Percentiles rank a stretch among this genome's conserved stretches.
phyloP scores from a whole-genome alignment of 2,329 filamentous ascomycete species.

The Bertia moriformis region DNA sequence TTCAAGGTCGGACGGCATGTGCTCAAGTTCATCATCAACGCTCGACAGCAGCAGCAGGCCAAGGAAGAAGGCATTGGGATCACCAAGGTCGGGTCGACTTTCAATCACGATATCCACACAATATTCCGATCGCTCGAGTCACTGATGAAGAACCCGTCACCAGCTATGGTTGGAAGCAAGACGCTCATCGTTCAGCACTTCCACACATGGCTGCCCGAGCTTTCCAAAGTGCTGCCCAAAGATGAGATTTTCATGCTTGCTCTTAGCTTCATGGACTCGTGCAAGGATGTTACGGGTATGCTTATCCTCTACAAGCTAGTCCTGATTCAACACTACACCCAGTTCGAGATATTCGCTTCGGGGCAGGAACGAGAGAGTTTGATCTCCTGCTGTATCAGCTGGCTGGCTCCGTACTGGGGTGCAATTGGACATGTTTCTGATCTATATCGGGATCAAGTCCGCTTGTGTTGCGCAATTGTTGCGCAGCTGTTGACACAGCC shows the following conservation, averaged over 20 bases:
- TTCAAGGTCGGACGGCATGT: slow-evolving; percentile 92
- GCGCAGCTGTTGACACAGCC: slow-evolving; percentile 71
- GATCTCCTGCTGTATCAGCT: slow-evolving; percentile 69
- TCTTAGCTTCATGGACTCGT: slow-evolving; percentile 87
- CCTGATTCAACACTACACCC: slow-evolving; percentile 80
- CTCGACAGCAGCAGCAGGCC: slow-evolving; percentile 69
- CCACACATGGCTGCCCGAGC: slow-evolving; percentile 90
- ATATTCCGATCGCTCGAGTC: slow-evolving; percentile 83
- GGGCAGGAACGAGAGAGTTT: slow-evolving; percentile 61
- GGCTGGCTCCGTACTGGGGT: slow-evolving; percentile 92
- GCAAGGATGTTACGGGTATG: slow-evolving; percentile 74
- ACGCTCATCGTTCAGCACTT: slow-evolving; percentile 92
- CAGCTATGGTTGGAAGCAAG: slow-evolving; percentile 82
- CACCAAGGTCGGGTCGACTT: slow-evolving; percentile 55
- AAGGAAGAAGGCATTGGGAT: slow-evolving; percentile 82
- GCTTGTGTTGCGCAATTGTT: slow-evolving; percentile 82
- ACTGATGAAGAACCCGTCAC: slow-evolving; percentile 76
- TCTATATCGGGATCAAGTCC: slow-evolving; percentile 84
- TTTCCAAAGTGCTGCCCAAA: slow-evolving; percentile 59
- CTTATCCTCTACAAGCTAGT: slow-evolving; percentile 83
- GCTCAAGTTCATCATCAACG: slow-evolving; percentile 86
- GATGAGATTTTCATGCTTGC: slow-evolving; percentile 84
- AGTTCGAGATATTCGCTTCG: slow-evolving; percentile 67
- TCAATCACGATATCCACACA: slow-evolving; percentile 68
- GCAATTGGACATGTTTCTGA: slow-evolving; percentile 57